A percentile compares a stretch with the other conserved stretches of the same genome.
phyloP scores from a whole-genome alignment of 148 eudicot genomes.

The Vaccinium vitisidaea region DNA sequence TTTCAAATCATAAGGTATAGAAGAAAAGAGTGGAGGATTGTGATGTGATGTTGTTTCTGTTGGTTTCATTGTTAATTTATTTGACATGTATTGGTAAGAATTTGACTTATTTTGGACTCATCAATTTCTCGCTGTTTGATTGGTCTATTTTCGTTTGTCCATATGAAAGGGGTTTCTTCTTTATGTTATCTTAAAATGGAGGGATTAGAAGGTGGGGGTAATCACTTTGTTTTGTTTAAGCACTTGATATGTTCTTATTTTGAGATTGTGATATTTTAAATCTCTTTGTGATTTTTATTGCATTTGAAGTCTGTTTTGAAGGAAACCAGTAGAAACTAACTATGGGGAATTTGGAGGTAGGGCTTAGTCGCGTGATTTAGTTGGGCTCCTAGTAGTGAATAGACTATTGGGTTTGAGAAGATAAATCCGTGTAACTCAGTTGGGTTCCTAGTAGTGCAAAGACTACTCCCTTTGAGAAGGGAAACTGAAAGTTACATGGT shows the following conservation, averaged over 20 bases:
- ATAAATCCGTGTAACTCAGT: too few relatives aligned
- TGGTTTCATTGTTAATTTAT: neutral
- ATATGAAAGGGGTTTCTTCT: neutral
- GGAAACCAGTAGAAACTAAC: neutral
- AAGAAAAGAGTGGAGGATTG: slow-evolving; percentile 6
- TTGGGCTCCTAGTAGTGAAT: too few relatives aligned
- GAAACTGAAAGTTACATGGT: too few relatives aligned
- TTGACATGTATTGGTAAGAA: neutral
- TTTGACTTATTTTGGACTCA: neutral
- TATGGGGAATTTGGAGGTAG: neutral
- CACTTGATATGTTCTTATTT: slow-evolving; percentile 1
- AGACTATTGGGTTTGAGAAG: too few relatives aligned
- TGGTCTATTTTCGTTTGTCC: neutral
- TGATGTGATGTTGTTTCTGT: neutral
- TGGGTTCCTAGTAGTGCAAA: too few relatives aligned
- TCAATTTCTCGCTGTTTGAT: neutral
- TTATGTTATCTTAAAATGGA: neutral
- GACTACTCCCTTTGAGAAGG: too few relatives aligned
- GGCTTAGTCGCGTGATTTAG: too few relatives aligned
- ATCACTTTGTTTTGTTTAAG: neutral
- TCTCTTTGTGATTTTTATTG: neutral
- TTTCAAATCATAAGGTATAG: neutral
- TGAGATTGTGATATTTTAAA: neutral
- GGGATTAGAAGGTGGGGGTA: neutral
- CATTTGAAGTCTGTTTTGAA: neutral